phyloP scores from a whole-genome alignment of 2,329 filamentous ascomycete species.

The Pseudofabraea citricarpa region DNA sequence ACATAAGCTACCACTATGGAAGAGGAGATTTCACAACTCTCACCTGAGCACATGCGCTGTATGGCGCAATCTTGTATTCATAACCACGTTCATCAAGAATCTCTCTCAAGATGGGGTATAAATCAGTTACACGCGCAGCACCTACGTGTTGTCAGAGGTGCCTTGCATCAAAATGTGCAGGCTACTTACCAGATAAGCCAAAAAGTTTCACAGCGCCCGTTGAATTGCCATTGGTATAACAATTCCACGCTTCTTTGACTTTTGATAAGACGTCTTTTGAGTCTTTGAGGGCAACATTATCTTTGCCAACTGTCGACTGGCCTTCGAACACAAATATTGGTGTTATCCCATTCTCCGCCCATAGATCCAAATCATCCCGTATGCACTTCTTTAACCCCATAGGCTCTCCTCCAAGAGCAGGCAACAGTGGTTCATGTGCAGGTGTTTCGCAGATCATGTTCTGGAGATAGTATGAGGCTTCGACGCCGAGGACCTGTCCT shows the following conservation, averaged over 20 bases:
- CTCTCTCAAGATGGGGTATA: slow-evolving; percentile 72
- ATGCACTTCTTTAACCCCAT: slow-evolving; percentile 73
- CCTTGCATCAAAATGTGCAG: no score
- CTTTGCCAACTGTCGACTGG: slow-evolving; percentile 71
- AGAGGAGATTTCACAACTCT: slow-evolving; percentile 21
- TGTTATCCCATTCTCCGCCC: slow-evolving; percentile 65
- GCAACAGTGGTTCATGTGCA: slow-evolving; percentile 80
- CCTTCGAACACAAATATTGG: slow-evolving; percentile 92
- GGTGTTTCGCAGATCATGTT: slow-evolving; percentile 66
- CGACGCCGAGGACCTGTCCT: slow-evolving; percentile 73
- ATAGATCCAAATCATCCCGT: slow-evolving; percentile 67
- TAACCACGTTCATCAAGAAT: slow-evolving; percentile 66
- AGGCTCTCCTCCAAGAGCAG: slow-evolving; percentile 84
- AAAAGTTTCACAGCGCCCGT: slow-evolving; percentile 82
- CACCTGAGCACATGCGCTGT: slow-evolving; percentile 83
- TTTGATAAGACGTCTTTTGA: slow-evolving; percentile 62
- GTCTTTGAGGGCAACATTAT: slow-evolving; percentile 62
- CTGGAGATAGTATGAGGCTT: slow-evolving; percentile 85
- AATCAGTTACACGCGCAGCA: slow-evolving; percentile 63
- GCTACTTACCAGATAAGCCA: slow-evolving; percentile 65
- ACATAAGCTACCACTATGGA: neutral
- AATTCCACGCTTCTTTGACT: slow-evolving; percentile 76
- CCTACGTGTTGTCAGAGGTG: no score
- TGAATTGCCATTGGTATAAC: slow-evolving; percentile 79
- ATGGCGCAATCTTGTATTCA: slow-evolving; percentile 79